Base-by-base conservation (phyloP, 2,329 filamentous ascomycete species). In the Aspergillus awamori region DNA sequence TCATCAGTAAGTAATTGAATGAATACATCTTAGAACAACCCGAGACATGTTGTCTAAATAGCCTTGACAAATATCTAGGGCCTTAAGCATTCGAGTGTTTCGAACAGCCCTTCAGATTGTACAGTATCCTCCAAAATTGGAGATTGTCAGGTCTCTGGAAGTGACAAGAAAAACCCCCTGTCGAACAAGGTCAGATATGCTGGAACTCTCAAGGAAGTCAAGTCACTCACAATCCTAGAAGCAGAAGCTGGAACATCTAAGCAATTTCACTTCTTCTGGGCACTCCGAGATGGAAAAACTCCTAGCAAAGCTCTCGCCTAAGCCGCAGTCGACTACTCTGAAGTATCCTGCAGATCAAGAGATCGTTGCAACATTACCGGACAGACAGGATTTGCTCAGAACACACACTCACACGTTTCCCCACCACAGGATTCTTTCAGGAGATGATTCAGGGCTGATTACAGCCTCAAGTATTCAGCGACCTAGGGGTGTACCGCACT, bases 341-440 rank as follows among this genome's bases (percentile, higher is more conserved):
- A 65, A 67, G 41, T 30, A 63, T 38, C 53, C 61, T 26, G 57
- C 60, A 11, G 67, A 69, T 30, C 62, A 71, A 48, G 70, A 71
- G 11, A 67, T 93, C 55, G 80, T 93, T 65, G 86, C 89, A 59
- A 90, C 88, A 72, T 82, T 94, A 52, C 86, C 86, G n/a, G 88
- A 93, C 74, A 89, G 92, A 70, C 86, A 89, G 70, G 80, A 80
- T 47, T 74, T 82, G n/a, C 76, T 89, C 53, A 81, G 81, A 54
- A 83, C 86, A 74, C 86, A 89, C 70, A 84, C 83, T 63, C 81
- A 85, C 60, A 80, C 81, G 56, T 72, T 86, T 47, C 57, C 63
- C 17, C 63, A 61, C 39, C 69, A 66, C 45, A 64, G 57, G 41
- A 59, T 60, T 11, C 55, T 65, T 1, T 33, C 61, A 33, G 60